Evolutionary conservation across 2,329 filamentous ascomycete genomes (phyloP).

Genomic region (Whalleya microplaca): DNA sequence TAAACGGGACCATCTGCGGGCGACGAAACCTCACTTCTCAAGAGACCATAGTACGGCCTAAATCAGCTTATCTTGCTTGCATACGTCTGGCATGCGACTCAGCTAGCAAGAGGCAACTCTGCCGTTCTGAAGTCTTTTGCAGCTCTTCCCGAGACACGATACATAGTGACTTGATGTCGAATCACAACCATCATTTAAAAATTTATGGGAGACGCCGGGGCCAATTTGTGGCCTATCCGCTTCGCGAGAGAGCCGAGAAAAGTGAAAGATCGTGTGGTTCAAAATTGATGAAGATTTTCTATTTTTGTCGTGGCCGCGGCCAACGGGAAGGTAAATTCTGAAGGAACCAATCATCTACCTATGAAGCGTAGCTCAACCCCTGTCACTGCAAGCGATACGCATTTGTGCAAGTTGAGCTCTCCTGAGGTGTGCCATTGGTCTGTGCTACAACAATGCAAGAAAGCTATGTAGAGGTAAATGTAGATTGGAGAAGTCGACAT

Average conservation of each 20-base stretch:
- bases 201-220: slow-evolving; percentile 9
- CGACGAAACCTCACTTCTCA: slow-evolving; percentile 10
- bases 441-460: slow-evolving; percentile 22
- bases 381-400: slow-evolving; percentile 24
- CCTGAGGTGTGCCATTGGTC: slow-evolving; percentile 29
- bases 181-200: not conserved
- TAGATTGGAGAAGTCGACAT: slow-evolving; percentile 14
- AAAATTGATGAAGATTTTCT: slow-evolving; percentile 27
- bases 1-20: not conserved
- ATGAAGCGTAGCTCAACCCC: slow-evolving; percentile 21
- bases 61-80: slow-evolving; percentile 14
- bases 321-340: slow-evolving; percentile 25
- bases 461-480: slow-evolving; percentile 13
- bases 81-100: slow-evolving; percentile 11
- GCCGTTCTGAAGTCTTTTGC: slow-evolving; percentile 16
- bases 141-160: slow-evolving; percentile 11
- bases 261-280: slow-evolving; percentile 22
- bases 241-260: slow-evolving; percentile 6
- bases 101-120: slow-evolving; percentile 14
- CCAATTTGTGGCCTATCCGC: slow-evolving; percentile 10
- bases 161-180: not conserved
- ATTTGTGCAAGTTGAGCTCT: slow-evolving; percentile 17
- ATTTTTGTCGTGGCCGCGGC: slow-evolving; percentile 30
- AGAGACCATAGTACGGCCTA: slow-evolving; percentile 7
- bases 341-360: slow-evolving; percentile 29